Base-by-base conservation (phyloP, 805 yeast genomes). In the Nakazawaea wickerhamii region DNA sequence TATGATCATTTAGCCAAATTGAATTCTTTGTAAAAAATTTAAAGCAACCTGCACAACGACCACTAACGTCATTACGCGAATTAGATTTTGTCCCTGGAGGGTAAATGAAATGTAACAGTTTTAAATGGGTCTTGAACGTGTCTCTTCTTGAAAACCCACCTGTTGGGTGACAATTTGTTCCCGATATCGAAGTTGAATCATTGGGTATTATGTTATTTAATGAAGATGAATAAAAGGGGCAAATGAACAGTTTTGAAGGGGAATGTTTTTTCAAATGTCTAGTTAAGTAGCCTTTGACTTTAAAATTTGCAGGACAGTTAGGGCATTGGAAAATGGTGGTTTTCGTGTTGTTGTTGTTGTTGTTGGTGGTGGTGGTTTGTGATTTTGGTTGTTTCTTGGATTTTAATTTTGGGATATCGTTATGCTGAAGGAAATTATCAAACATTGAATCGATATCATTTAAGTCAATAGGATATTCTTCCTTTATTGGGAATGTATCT, bases 121-220 rank as follows among this genome's bases (percentile, higher is more conserved):
- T 75, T 40, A 76, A 63, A 54, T 76, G 82, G 2, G 78, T 76
- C 50, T 75, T 74, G 55, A 72, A 74, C 5, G 82, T 75, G 53
- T 76, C 82, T 51, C 81, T 64, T 52, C 82, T 63, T 5, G 81
- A 73, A 50, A 76, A 76, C 4, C 78, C 79, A 5, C 81, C 82
- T 18, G 69, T 71, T 15, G 77, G 73, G 52, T 75, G 81, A 48
- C 82, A 76, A 47, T 68, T 65, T 40, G 65, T 54, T 2, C 62
- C 62, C 7, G 34, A n/a, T 14, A 20, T n/a, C 10, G 27, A 14
- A 22, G 17, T 14, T 26, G 28, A n/a, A n/a, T 22, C 10, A 35
- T n/a, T 2, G 35, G 13, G 28, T 10, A 13, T 15, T 26, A 13
- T 25, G n/a, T n/a, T n/a, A n/a, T n/a, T n/a, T n/a, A n/a, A 30